Conservation (phyloP, 768 basidiomycete species). For the Pleurotus tuoliensis region DNA sequence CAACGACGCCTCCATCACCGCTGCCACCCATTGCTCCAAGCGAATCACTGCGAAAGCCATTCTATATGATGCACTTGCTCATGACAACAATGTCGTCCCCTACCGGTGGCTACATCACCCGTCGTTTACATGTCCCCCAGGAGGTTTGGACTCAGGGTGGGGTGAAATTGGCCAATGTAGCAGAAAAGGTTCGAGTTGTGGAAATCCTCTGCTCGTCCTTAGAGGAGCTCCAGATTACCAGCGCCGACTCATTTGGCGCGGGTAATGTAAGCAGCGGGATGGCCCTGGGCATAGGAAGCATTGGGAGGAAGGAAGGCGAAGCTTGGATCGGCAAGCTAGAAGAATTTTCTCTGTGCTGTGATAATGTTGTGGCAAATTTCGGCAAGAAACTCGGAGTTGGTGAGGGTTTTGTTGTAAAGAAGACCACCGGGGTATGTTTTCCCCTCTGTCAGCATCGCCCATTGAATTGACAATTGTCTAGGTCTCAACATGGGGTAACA, state of each 20-base stretch:
- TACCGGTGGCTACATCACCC: conserved; percentile 87
- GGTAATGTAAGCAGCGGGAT: conserved; percentile 75
- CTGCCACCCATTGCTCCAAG: conserved; percentile 69
- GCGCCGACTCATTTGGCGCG: conserved; percentile 72
- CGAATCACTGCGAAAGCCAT: conserved; percentile 78
- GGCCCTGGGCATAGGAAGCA: conserved; percentile 70
- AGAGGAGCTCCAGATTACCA: conserved; percentile 71
- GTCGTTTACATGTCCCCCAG: conserved; percentile 79
- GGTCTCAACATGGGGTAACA: conserved; percentile 62
- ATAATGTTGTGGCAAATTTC: conserved; percentile 75
- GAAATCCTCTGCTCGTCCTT: conserved; percentile 74
- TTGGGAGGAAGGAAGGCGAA: conserved; percentile 75
- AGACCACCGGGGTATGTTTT: conserved; percentile 30
- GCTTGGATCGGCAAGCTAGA: conserved; percentile 75
- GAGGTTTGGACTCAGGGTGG: conserved; percentile 92
- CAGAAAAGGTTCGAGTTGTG: conserved; percentile 84
- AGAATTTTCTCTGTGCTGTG: conserved; percentile 76
- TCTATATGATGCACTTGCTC: conserved; percentile 84
- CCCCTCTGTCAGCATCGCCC: neutral
- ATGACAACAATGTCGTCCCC: conserved; percentile 73
- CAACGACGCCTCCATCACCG: conserved; percentile 74
- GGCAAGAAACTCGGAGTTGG: conserved; percentile 87
- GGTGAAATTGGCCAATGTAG: conserved; percentile 75
- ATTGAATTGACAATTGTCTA: neutral
- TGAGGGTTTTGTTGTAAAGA: conserved; percentile 82